These are phyloP conservation scores for Pinus taeda DNA, from an alignment of 75 land plant genomes.

Conservation along the genomic window DNA sequence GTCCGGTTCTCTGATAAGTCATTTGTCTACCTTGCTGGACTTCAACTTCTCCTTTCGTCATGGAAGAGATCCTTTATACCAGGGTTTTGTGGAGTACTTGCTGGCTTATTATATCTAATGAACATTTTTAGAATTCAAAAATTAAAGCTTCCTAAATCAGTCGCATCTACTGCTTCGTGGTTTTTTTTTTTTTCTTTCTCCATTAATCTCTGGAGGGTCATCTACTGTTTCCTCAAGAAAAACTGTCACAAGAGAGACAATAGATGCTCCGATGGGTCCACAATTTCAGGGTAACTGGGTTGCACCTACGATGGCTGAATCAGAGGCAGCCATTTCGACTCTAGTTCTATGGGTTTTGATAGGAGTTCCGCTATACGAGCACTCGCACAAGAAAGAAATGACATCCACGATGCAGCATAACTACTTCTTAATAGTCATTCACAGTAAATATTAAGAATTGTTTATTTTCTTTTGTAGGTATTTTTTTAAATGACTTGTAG, in stretches of 20 bases:
- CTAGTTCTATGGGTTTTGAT: conserved; percentile 93
- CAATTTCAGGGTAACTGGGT: conserved; percentile 28
- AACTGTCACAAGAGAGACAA: conserved; percentile 27
- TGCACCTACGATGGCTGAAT: conserved; percentile 22
- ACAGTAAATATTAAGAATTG: conserved; percentile 5
- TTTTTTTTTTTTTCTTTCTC: too few relatives aligned
- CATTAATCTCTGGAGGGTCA: conserved; percentile 42
- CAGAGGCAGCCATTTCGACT: too few relatives aligned
- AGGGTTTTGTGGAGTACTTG: too few relatives aligned
- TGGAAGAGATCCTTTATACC: too few relatives aligned
- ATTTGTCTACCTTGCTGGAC: too few relatives aligned
- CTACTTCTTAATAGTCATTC: conserved; percentile 74
- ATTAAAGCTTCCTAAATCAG: too few relatives aligned
- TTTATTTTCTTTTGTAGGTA: neutral
- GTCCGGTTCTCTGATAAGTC: too few relatives aligned
- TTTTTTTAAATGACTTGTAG: too few relatives aligned
- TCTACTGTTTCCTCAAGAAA: conserved; percentile 34
- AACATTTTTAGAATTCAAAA: too few relatives aligned
- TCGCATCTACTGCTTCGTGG: too few relatives aligned
- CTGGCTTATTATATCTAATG: too few relatives aligned
- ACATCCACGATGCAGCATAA: conserved; percentile 67
- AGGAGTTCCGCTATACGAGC: conserved; percentile 72
- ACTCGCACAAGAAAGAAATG: conserved; percentile 68
- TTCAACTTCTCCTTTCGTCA: too few relatives aligned
- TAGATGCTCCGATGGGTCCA: conserved; percentile 15